phyloP scores from a whole-genome alignment of 768 basidiomycete genomes.

The Calvatia gigantea region DNA sequence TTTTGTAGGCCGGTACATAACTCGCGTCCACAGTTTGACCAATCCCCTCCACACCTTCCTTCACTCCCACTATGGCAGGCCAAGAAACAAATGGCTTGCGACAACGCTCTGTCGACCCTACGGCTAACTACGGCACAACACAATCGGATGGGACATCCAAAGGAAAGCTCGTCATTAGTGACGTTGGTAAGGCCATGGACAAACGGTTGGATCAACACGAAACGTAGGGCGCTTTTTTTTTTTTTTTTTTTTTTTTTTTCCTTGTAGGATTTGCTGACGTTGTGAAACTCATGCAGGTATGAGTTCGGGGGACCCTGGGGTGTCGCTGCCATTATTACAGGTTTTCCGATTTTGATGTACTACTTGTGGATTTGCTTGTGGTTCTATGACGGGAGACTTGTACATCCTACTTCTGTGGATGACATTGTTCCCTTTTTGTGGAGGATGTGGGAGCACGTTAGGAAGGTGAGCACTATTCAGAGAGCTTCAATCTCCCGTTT shows the following conservation, averaged over 20 bases:
- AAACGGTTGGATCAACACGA: constrained; percentile 69
- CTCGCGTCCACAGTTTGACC: neutral
- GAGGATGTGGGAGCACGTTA: constrained; percentile 83
- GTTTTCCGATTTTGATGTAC: constrained; percentile 95
- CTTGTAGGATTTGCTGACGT: constrained; percentile 6
- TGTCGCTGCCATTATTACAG: constrained; percentile 88
- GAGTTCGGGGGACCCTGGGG: constrained; percentile 97
- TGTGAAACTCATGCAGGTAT: constrained; percentile 48
- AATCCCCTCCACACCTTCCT: neutral
- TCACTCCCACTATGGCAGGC: constrained; percentile 11
- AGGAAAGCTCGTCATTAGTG: constrained; percentile 43
- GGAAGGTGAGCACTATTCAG: constrained; percentile 50
- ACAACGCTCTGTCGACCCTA: constrained; percentile 14
- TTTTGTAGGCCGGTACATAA: neutral
- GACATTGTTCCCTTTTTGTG: constrained; percentile 76
- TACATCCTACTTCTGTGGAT: constrained; percentile 61
- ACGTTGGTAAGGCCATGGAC: constrained; percentile 74
- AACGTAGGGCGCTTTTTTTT: constrained; percentile 32
- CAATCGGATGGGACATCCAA: constrained; percentile 14
- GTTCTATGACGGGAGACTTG: constrained; percentile 88
- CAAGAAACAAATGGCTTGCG: constrained; percentile 10
- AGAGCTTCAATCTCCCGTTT: neutral
- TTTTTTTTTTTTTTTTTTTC: constrained; percentile 1
- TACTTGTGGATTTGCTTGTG: constrained; percentile 97
- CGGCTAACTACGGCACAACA: constrained; percentile 14